These are phyloP conservation scores for Udeniomyces megalosporus DNA, from an alignment of 768 basidiomycete species.

Conservation along the genomic window DNA sequence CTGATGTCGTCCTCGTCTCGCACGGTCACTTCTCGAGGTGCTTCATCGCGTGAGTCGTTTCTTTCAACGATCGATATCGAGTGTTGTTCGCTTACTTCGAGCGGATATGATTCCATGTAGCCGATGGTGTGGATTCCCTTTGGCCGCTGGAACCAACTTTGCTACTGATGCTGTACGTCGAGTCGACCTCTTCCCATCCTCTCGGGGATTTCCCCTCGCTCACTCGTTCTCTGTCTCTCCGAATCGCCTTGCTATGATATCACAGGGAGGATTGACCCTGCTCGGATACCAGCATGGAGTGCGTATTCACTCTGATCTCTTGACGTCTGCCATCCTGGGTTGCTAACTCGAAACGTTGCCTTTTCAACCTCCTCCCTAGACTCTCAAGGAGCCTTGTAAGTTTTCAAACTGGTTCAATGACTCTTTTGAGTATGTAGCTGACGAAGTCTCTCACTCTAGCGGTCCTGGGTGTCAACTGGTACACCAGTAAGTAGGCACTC, in stretches of 20 bases:
- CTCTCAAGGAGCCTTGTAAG: slow-evolving; percentile 4
- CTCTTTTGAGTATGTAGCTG: background rate
- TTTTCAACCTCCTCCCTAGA: background rate
- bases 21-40: slow-evolving; percentile 11
- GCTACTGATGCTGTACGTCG: slow-evolving; percentile 5
- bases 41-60: background rate
- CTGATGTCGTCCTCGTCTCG: slow-evolving; percentile 8
- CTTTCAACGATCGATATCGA: no score
- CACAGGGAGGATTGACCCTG: slow-evolving; percentile 3
- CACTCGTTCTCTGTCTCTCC: background rate
- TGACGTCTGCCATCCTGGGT: no score
- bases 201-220: background rate
- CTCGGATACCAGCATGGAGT: slow-evolving; percentile 15
- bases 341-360: no score
- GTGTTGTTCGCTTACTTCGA: no score
- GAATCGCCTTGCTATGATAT: background rate
- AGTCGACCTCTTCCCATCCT: no score
- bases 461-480: slow-evolving; percentile 1
- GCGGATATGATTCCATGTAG: background rate
- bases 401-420: background rate
- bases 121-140: slow-evolving; percentile 16
- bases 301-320: background rate
- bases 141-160: slow-evolving; percentile 15
- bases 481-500: background rate
- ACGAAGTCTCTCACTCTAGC: background rate